Conservation (phyloP, 129 eudicot species). For the Escallonia rubra region DNA sequence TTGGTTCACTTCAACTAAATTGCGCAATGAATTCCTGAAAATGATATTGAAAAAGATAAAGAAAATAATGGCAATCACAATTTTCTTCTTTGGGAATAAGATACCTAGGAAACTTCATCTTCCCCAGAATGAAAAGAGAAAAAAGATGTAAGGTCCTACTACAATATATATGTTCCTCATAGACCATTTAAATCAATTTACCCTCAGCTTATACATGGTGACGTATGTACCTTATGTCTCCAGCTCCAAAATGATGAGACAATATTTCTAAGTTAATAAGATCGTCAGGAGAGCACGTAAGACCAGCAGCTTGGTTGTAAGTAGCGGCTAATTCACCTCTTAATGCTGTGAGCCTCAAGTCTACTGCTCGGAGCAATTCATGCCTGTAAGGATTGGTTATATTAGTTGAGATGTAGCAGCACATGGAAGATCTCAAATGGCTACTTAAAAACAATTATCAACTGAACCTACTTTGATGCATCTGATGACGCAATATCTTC, state of each 20-base stretch:
- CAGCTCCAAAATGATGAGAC: slow-evolving; percentile 65
- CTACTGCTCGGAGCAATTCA: slow-evolving; percentile 82
- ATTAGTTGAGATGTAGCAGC: slow-evolving; percentile 14
- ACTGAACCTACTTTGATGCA: slow-evolving; percentile 67
- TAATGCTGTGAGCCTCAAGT: slow-evolving; percentile 68
- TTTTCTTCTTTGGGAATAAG: neutral
- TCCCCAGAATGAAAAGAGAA: neutral
- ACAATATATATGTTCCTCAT: neutral
- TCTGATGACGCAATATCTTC: slow-evolving; percentile 44
- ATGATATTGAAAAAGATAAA: slow-evolving; percentile 2
- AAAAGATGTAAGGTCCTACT: neutral
- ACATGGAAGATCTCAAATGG: neutral
- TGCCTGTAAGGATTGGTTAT: slow-evolving; percentile 51
- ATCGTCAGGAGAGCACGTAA: slow-evolving; percentile 44
- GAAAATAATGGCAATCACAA: slow-evolving; percentile 11
- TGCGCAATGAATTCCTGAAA: slow-evolving; percentile 57
- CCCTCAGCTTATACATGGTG: neutral
- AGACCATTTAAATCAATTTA: slow-evolving; percentile 4
- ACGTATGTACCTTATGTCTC: slow-evolving; percentile 43
- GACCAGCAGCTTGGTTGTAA: slow-evolving; percentile 50
- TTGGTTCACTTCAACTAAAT: slow-evolving; percentile 39
- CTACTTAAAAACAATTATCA: slow-evolving; percentile 5
- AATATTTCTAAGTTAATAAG: slow-evolving; percentile 44
- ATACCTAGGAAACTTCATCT: neutral
- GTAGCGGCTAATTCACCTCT: slow-evolving; percentile 57